Conservation (phyloP, 106 monocot species). For the Narthecium ossifragum region DNA sequence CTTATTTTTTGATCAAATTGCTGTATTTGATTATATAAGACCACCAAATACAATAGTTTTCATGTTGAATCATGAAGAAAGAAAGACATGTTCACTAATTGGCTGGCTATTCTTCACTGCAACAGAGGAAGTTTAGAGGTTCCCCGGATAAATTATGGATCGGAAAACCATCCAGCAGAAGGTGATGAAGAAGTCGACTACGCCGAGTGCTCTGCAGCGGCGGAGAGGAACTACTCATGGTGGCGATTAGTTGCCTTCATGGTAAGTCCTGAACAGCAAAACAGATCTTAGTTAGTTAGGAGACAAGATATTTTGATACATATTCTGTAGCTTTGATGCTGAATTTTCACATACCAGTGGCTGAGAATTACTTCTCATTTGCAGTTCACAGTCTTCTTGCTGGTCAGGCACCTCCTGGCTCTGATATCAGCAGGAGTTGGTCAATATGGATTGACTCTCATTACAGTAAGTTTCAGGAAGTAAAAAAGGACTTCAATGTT, state of each 20-base stretch:
- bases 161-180: not conserved
- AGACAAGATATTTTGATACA: no score
- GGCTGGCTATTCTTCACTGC: no score
- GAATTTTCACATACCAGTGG: no score
- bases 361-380: no score
- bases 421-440: slow-evolving; percentile 29
- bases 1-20: no score
- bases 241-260: slow-evolving; percentile 27
- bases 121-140: slow-evolving; percentile 55
- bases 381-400: slow-evolving; percentile 43
- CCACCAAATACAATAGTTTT: no score
- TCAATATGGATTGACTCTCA: slow-evolving; percentile 30
- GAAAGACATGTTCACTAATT: no score
- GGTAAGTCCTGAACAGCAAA: no score
- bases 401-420: slow-evolving; percentile 36
- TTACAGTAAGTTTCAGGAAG: slow-evolving; percentile 35
- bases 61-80: no score
- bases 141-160: slow-evolving; percentile 36
- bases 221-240: slow-evolving; percentile 12
- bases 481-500: not conserved
- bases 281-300: no score
- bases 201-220: slow-evolving; percentile 22
- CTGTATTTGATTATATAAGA: no score
- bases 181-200: slow-evolving; percentile 11
- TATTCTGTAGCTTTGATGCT: no score